phyloP scores from a whole-genome alignment of 2,329 filamentous ascomycete species.

The Fusarium aywerte region DNA sequence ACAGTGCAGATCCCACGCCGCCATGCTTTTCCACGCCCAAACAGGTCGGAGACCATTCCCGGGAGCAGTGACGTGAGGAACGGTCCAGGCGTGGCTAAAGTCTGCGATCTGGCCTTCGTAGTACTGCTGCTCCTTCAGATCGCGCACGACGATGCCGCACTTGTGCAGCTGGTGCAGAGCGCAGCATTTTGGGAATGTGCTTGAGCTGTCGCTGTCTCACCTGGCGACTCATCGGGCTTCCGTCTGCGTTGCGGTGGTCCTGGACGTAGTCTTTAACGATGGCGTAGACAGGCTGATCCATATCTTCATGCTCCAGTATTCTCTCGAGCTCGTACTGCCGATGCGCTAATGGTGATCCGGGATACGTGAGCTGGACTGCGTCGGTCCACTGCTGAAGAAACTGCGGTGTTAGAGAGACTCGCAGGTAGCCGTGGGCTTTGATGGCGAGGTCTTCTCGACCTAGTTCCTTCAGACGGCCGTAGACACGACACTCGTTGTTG shows the following conservation, averaged over 20 bases:
- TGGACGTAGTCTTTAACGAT: constrained; percentile 28
- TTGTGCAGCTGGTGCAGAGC: constrained; percentile 1
- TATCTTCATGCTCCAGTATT: not conserved
- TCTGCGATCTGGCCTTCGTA: not conserved
- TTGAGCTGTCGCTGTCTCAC: not conserved
- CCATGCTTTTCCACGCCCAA: constrained; percentile 23
- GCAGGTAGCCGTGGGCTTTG: constrained; percentile 15
- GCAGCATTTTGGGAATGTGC: constrained; percentile 9
- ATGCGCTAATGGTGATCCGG: no score
- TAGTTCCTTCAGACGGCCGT: constrained; percentile 23
- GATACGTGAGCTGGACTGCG: not conserved
- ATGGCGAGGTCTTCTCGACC: constrained; percentile 7
- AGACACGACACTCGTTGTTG: constrained; percentile 24
- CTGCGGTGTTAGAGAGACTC: not conserved
- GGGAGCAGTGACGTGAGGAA: constrained; percentile 9
- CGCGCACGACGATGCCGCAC: constrained; percentile 18
- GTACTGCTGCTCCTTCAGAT: constrained; percentile 16
- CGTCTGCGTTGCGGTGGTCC: not conserved
- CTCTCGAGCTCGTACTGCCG: no score
- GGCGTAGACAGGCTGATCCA: not conserved
- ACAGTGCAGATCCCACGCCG: constrained; percentile 20
- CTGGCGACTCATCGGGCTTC: accelerated
- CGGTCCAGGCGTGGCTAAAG: constrained; percentile 19
- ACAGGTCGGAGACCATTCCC: not conserved
- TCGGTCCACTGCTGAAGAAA: not conserved